Percentiles rank a stretch among this genome's conserved stretches.
Evolutionary conservation across 2,329 filamentous ascomycete genomes (phyloP).

Genomic region (Penicillium digitatum): DNA sequence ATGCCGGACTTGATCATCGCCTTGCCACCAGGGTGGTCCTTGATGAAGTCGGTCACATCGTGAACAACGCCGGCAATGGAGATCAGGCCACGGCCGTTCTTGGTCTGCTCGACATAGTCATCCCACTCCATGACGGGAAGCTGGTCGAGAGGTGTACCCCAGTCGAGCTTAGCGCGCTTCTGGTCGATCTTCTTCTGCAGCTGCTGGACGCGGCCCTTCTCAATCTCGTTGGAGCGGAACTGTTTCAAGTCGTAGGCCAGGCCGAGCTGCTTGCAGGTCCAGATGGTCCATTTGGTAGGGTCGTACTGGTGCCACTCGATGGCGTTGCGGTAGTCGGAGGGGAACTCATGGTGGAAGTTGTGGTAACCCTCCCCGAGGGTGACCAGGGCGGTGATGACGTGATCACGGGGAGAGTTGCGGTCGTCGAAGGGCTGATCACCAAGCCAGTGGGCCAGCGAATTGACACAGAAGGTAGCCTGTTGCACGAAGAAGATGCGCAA

Average conservation of each 20-base stretch:
- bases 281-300: conserved; percentile 87
- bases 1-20: conserved; percentile 77
- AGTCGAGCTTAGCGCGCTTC: conserved; percentile 76
- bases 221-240: conserved; percentile 87
- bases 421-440: conserved; percentile 91
- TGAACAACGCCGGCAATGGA: conserved; percentile 81
- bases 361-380: conserved; percentile 88
- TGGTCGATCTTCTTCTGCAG: conserved; percentile 89
- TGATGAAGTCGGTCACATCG: conserved; percentile 78
- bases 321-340: conserved; percentile 87
- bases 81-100: conserved; percentile 72
- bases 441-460: conserved; percentile 85
- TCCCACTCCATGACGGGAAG: conserved; percentile 84
- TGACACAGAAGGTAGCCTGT: conserved; percentile 90
- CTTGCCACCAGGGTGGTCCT: conserved; percentile 86
- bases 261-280: conserved; percentile 76
- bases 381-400: conserved; percentile 78
- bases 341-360: conserved; percentile 95
- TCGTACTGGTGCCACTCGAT: conserved; percentile 91
- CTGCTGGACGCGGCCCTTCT: conserved; percentile 86
- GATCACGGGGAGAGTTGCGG: conserved; percentile 84
- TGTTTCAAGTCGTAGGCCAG: conserved; percentile 84
- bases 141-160: conserved; percentile 80
- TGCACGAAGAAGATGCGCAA: conserved; percentile 85
- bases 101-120: conserved; percentile 72